These are phyloP conservation scores for Saccharum spontaneum DNA, from an alignment of 176 grass and related monocot species.

Conservation along the genomic window DNA sequence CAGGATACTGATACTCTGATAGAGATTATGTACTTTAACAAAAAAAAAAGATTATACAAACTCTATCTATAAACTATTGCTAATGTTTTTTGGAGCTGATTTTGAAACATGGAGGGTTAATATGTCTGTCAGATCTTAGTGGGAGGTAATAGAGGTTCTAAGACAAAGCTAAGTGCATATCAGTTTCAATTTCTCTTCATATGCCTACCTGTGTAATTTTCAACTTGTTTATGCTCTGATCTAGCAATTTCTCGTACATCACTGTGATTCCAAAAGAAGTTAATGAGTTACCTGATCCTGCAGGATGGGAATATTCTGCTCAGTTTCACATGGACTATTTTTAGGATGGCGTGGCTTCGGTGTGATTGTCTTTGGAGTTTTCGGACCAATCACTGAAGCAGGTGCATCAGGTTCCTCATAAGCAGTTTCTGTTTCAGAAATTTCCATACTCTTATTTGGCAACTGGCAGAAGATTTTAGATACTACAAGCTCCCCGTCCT, in stretches of 20 bases:
- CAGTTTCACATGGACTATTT: conserved; percentile 40
- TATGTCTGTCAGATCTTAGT: background rate
- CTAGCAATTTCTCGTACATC: background rate
- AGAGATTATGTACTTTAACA: background rate
- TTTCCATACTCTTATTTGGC: conserved; percentile 41
- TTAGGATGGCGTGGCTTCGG: conserved; percentile 51
- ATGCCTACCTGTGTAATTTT: background rate
- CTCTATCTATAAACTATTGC: background rate
- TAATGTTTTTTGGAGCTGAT: background rate
- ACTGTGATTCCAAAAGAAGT: background rate
- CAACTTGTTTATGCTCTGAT: background rate
- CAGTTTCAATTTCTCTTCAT: background rate
- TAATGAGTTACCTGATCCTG: conserved; percentile 52
- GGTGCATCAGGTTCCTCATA: conserved; percentile 39
- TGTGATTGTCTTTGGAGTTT: conserved; percentile 65
- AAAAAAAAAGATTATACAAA: conserved; percentile 19
- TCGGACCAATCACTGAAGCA: conserved; percentile 54
- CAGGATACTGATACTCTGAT: background rate
- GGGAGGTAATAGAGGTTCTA: background rate
- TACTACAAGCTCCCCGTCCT: conserved; percentile 64
- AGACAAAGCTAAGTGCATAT: conserved; percentile 1
- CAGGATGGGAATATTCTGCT: conserved; percentile 32
- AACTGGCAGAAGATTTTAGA: conserved; percentile 77
- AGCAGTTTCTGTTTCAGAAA: conserved; percentile 32
- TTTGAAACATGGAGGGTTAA: background rate